phyloP scores from a whole-genome alignment of 257 asterid genomes.

The Coffea eugenioides region DNA sequence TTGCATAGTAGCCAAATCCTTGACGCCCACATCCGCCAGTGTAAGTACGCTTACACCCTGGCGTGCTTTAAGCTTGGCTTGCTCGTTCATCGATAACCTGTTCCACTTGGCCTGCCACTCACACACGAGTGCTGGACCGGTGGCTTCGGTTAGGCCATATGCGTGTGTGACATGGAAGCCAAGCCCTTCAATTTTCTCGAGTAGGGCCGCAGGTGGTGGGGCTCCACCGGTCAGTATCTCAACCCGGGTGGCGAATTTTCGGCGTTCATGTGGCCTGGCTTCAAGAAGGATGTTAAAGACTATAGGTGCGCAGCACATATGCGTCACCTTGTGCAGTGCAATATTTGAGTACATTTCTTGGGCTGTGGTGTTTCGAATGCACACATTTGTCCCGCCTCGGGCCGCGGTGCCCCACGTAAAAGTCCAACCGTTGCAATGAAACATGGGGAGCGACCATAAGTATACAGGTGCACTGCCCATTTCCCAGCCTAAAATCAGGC shows the following conservation, averaged over 20 bases:
- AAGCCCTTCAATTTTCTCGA: conserved; percentile 49
- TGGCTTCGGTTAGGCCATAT: conserved; percentile 87
- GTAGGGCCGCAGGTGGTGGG: conserved; percentile 70
- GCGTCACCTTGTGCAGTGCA: conserved; percentile 57
- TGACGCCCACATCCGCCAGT: conserved; percentile 68
- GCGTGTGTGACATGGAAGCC: conserved; percentile 86
- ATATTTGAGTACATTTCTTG: conserved; percentile 59
- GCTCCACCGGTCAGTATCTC: conserved; percentile 81
- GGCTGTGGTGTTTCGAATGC: conserved; percentile 71
- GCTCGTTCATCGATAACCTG: conserved; percentile 29
- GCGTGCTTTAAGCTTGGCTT: conserved; percentile 57
- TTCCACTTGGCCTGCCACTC: conserved; percentile 78
- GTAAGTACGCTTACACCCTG: conserved; percentile 74
- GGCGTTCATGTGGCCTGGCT: conserved; percentile 54
- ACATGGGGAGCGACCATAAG: conserved; percentile 91
- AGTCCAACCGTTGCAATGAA: conserved; percentile 97
- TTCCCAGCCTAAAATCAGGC: conserved; percentile 70
- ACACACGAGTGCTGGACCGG: conserved; percentile 84
- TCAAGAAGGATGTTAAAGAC: conserved; percentile 65
- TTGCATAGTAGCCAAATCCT: conserved; percentile 50
- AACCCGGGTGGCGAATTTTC: conserved; percentile 30
- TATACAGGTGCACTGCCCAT: conserved; percentile 77
- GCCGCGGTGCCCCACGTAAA: conserved; percentile 94
- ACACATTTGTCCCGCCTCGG: conserved; percentile 84
- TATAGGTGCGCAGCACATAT: conserved; percentile 90